Evolutionary conservation across 257 asterid species (phyloP).

Genomic region (Agastache rugosa): DNA sequence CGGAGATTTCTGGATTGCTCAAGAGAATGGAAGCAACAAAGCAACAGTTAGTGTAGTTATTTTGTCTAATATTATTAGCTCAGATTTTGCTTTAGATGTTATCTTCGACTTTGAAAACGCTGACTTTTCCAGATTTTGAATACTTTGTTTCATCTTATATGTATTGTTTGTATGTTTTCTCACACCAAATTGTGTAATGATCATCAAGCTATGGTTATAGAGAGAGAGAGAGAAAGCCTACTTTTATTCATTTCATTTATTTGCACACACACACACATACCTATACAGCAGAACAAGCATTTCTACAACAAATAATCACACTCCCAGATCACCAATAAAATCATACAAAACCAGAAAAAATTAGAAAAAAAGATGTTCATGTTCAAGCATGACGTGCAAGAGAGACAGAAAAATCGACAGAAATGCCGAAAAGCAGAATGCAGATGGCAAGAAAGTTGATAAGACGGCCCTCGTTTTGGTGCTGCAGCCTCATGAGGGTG

Average conservation of each 20-base stretch:
- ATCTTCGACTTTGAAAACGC: not conserved
- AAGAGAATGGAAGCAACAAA: slow-evolving; percentile 92
- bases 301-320: slow-evolving; percentile 16
- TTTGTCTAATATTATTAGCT: not conserved
- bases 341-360: not conserved
- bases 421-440: slow-evolving; percentile 70
- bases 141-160: not conserved
- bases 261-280: not conserved
- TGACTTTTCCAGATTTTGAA: slow-evolving; percentile 4
- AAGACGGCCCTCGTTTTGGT: slow-evolving; percentile 49
- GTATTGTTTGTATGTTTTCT: slow-evolving; percentile 27
- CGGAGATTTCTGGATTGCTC: slow-evolving; percentile 84
- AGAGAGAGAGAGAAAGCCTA: slow-evolving; percentile 10
- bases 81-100: slow-evolving; percentile 8
- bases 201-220: slow-evolving; percentile 21
- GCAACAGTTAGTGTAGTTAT: slow-evolving; percentile 63
- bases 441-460: slow-evolving; percentile 66
- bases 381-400: slow-evolving; percentile 52
- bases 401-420: slow-evolving; percentile 68
- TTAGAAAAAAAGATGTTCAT: not conserved
- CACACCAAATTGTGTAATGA: slow-evolving; percentile 29
- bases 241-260: not conserved
- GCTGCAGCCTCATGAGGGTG: slow-evolving; percentile 42
- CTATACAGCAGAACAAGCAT: slow-evolving; percentile 1
- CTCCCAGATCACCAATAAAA: not conserved